Evolutionary conservation across 805 yeast species (phyloP).

Genomic region (Wickerhamiella hasegawae): DNA sequence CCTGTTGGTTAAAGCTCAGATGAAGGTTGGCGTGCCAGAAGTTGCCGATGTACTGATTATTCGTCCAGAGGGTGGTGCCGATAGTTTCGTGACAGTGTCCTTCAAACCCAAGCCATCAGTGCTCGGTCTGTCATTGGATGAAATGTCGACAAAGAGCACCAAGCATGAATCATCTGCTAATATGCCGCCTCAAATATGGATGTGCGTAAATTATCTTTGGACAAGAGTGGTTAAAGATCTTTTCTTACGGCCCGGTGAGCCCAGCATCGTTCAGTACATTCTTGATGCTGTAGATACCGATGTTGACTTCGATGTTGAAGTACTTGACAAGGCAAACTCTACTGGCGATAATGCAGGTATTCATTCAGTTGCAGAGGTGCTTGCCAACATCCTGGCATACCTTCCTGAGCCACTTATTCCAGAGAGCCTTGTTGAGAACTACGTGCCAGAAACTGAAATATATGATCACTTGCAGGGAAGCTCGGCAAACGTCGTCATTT

Average conservation of each 20-base stretch:
- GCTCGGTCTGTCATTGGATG: conserved; percentile 20
- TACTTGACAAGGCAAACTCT: conserved; percentile 16
- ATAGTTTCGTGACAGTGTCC: conserved; percentile 10
- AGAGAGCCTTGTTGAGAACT: not conserved
- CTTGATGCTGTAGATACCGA: conserved; percentile 24
- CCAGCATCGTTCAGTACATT: conserved; percentile 13
- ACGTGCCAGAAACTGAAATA: not conserved
- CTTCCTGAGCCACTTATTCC: conserved; percentile 10
- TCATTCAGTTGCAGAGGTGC: conserved; percentile 25
- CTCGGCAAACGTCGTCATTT: conserved; percentile 4
- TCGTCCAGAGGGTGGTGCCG: conserved; percentile 5
- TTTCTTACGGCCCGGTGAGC: conserved; percentile 15
- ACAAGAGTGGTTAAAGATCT: conserved; percentile 11
- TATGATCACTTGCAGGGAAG: conserved; percentile 1
- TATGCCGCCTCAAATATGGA: conserved; percentile 22
- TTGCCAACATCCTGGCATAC: conserved; percentile 9
- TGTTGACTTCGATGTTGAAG: conserved; percentile 18
- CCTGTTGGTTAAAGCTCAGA: conserved; percentile 3
- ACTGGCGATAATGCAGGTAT: conserved; percentile 24
- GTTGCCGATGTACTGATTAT: conserved; percentile 5
- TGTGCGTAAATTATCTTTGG: conserved; percentile 23
- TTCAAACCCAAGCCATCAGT: conserved; percentile 19
- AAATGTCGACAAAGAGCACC: conserved; percentile 7
- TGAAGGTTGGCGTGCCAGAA: not conserved
- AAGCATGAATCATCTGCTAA: conserved; percentile 9